Evolutionary conservation across 352 stramenopile genomes (phyloP), one percentile per base, ranked within the genome.

Genomic region (Phytophthora sansomeana): DNA sequence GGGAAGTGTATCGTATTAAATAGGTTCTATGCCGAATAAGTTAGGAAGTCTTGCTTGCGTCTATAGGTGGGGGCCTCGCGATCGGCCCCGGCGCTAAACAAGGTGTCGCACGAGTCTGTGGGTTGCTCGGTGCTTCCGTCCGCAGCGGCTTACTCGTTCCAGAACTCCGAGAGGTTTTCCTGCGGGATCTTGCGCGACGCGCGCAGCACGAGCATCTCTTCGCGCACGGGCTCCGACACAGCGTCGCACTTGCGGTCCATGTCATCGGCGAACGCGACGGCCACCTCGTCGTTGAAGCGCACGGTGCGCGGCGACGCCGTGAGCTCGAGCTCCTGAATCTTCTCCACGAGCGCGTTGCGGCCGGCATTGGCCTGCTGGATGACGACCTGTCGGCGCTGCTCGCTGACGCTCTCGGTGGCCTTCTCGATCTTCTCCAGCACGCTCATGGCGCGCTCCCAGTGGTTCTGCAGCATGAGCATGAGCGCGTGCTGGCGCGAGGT

Each of bases 161-260:
- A 94, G 52, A 92, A 87, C 67, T 92, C 81, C 58, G 86, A 92
- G 57, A 87, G 78, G 72, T 94, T 94, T 42, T 87, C 75, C 24
- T 70, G 64, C 17, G 86, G 86, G 50, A 94, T 91, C 38, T 85
- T 66, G 17, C 86, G 81, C 19, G 80, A 91, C 24, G 86, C 86
- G 30, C 82, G 81, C 39, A 94, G 69, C 38, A 92, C 78, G 46
- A 94, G 83, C 83, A 94, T 91, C 48, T 94, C 86, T 64, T 90
- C 83, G 21, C 78, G 80, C 38, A 85, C 71, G 7, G 83, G 80
- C 17, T 81, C 70, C n/a, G 75, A 60, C 14, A 91, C 38, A 1
- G 69, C 71, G 14, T 78, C 71, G 24, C 75, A 75, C 14, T 74
- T 77, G 43, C 85, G 83, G 53, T 94, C 85, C 63, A 94, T 86